A percentile compares a stretch with the other conserved stretches of the same genome.
Conservation (phyloP, 164 flowering plant genomes). For the Sextonia rubra region DNA sequence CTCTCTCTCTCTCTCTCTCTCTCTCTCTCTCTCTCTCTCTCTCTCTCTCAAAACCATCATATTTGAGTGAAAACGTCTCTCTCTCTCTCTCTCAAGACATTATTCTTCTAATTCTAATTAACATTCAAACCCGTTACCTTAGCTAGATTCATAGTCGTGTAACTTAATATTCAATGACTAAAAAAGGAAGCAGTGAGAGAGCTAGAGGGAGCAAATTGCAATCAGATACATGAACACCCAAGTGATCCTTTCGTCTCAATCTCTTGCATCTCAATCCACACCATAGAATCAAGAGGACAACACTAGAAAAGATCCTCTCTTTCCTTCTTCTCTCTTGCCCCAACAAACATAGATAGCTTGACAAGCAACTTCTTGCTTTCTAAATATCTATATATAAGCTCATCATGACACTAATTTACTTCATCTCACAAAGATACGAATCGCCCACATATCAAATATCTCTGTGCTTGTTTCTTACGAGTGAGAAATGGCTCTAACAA, state of each 20-base stretch:
- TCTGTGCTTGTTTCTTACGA: neutral
- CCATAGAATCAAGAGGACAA: constrained; percentile 13
- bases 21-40: too few relatives aligned
- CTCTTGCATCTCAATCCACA: constrained; percentile 27
- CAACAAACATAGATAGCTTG: neutral
- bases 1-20: too few relatives aligned
- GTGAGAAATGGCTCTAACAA: constrained; percentile 17
- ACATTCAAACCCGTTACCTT: too few relatives aligned
- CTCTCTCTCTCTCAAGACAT: too few relatives aligned
- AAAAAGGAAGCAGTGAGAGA: neutral
- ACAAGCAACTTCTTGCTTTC: neutral
- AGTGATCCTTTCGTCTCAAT: constrained; percentile 30
- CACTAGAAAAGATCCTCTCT: constrained; percentile 10
- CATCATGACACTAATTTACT: constrained; percentile 16
- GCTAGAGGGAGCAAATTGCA: neutral
- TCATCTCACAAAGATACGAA: constrained; percentile 5
- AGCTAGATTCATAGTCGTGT: too few relatives aligned
- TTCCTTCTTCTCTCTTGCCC: too few relatives aligned
- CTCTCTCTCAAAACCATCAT: too few relatives aligned
- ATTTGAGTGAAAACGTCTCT: too few relatives aligned
- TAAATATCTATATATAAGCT: constrained; percentile 25
- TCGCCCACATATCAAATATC: neutral
- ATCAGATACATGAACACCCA: neutral
- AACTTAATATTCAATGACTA: too few relatives aligned
- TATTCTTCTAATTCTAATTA: too few relatives aligned